A percentile compares a stretch with the other conserved stretches of the same genome.
Conservation (phyloP, 164 flowering plant genomes). For the Hamamelis virginiana region DNA sequence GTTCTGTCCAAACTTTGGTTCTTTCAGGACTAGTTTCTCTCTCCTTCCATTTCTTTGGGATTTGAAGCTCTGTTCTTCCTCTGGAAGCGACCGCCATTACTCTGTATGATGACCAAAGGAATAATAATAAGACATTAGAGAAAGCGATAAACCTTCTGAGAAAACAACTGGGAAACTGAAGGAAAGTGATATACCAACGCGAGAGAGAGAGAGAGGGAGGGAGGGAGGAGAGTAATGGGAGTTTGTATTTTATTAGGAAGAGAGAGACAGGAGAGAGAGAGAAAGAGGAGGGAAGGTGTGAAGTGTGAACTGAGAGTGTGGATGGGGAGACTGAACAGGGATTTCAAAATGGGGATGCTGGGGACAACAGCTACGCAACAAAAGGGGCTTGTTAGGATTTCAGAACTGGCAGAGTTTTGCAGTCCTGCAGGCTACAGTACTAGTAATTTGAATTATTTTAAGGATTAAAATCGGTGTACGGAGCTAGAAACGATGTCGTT, state of each 20-base stretch:
- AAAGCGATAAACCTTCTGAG: background rate
- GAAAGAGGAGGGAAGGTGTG: slow-evolving; percentile 1
- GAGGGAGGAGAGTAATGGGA: no score
- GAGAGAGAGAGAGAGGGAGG: background rate
- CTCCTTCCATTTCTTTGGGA: slow-evolving; percentile 26
- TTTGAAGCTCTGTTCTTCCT: slow-evolving; percentile 22
- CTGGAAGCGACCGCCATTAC: slow-evolving; percentile 26
- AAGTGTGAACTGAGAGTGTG: background rate
- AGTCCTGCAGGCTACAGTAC: no score
- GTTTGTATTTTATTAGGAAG: background rate
- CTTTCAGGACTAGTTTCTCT: slow-evolving; percentile 35
- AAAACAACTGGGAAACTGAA: background rate
- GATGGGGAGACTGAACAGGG: background rate
- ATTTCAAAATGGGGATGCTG: slow-evolving; percentile 28
- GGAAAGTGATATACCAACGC: background rate
- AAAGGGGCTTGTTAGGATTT: background rate
- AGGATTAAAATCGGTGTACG: no score
- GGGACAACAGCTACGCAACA: slow-evolving; percentile 30
- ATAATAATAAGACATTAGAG: background rate
- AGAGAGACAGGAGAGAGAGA: background rate
- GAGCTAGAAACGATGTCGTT: no score
- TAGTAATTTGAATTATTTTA: no score
- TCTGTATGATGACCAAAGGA: background rate
- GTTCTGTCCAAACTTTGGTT: slow-evolving; percentile 33
- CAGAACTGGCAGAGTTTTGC: no score